Evolutionary conservation across 257 asterid genomes (phyloP).

Genomic region (Solanum peruvianum): DNA sequence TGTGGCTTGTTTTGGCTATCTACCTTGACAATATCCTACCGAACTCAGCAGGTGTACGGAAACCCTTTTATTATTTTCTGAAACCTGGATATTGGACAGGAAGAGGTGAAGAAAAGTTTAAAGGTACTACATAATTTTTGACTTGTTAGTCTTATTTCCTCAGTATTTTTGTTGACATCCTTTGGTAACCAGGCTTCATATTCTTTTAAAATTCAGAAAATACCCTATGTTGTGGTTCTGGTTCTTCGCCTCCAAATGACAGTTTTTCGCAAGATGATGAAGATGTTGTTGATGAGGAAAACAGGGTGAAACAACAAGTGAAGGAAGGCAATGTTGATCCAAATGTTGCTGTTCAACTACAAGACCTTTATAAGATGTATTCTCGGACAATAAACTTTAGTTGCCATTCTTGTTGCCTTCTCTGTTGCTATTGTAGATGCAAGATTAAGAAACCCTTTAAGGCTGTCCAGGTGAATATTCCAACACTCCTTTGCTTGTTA

Average conservation of each 20-base stretch:
- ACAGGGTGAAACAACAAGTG: slow-evolving; percentile 9
- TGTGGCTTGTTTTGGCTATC: slow-evolving; percentile 22
- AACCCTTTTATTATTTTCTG: slow-evolving; percentile 9
- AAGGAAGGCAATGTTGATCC: slow-evolving; percentile 10
- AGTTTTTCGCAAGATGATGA: slow-evolving; percentile 8
- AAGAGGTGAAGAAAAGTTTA: slow-evolving; percentile 5
- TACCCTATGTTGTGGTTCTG: background rate
- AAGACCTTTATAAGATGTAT: slow-evolving; percentile 20
- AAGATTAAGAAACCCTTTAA: slow-evolving; percentile 9
- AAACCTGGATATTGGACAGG: slow-evolving; percentile 26
- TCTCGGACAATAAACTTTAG: background rate
- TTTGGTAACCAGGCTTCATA: background rate
- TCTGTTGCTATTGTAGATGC: slow-evolving; percentile 13
- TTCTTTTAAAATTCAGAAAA: background rate
- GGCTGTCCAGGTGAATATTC: slow-evolving; percentile 17
- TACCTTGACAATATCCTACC: slow-evolving; percentile 26
- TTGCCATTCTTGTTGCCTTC: slow-evolving; percentile 9
- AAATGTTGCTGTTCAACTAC: slow-evolving; percentile 23
- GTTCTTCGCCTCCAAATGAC: background rate
- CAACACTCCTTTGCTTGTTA: background rate
- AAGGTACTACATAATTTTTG: slow-evolving; percentile 1
- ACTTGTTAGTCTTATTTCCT: background rate
- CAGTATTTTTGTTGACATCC: background rate
- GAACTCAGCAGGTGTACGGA: slow-evolving; percentile 18
- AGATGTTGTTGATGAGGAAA: slow-evolving; percentile 25